phyloP scores from a whole-genome alignment of 2,329 filamentous ascomycete species.

The Sclerotinia spermophila region DNA sequence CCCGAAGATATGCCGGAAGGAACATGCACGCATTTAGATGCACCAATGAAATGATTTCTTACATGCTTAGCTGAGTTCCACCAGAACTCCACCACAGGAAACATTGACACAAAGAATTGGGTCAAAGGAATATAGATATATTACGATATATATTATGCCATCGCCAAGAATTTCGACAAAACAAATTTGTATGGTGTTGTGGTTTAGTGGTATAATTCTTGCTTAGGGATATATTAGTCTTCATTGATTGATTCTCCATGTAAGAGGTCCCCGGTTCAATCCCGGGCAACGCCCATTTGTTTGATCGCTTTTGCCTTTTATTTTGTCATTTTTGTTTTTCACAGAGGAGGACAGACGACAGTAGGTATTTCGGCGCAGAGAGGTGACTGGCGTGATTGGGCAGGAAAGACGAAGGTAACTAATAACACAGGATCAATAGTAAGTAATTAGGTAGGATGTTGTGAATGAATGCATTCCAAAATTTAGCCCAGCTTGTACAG shows the following conservation, averaged over 20 bases:
- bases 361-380: no score
- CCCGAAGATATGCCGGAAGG: background rate
- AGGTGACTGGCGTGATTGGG: no score
- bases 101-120: background rate
- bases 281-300: constrained; percentile 2
- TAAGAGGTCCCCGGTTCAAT: constrained; percentile 21
- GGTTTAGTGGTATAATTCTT: constrained; percentile 21
- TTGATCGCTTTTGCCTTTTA: fast-evolving
- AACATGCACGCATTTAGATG: background rate
- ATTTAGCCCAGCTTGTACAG: background rate
- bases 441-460: background rate
- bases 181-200: background rate
- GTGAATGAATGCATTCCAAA: background rate
- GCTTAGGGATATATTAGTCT: constrained; percentile 1
- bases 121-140: background rate
- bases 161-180: fast-evolving
- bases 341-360: background rate
- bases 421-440: background rate
- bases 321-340: background rate
- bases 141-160: background rate
- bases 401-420: background rate
- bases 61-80: background rate
- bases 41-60: background rate
- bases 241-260: background rate
- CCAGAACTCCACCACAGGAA: background rate